These are phyloP conservation scores for Penicillium concentricum DNA, from an alignment of 2,329 filamentous ascomycete genomes.

Conservation along the genomic window DNA sequence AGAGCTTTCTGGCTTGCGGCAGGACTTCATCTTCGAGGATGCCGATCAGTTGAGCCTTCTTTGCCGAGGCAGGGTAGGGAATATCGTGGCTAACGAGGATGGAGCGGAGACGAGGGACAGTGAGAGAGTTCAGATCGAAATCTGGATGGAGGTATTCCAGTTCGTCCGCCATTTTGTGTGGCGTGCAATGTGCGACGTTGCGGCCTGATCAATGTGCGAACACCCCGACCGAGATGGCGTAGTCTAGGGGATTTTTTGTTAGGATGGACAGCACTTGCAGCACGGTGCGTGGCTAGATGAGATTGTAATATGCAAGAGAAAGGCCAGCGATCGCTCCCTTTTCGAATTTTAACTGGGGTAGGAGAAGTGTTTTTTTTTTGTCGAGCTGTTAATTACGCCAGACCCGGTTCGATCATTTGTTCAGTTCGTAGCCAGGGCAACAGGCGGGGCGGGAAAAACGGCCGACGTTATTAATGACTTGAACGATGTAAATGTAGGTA, in stretches of 20 bases:
- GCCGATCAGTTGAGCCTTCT: slow-evolving; percentile 83
- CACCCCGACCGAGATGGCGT: slow-evolving; percentile 6
- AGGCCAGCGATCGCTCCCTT: slow-evolving; percentile 21
- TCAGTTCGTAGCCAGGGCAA: slow-evolving; percentile 41
- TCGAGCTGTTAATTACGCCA: slow-evolving; percentile 19
- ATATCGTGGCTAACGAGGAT: slow-evolving; percentile 89
- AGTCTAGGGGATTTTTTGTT: not conserved
- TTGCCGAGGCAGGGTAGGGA: slow-evolving; percentile 81
- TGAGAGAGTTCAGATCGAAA: slow-evolving; percentile 81
- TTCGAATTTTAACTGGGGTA: slow-evolving; percentile 14
- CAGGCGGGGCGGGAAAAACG: slow-evolving; percentile 24
- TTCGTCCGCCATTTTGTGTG: slow-evolving; percentile 53
- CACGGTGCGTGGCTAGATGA: slow-evolving; percentile 4
- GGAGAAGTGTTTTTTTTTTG: slow-evolving; percentile 11
- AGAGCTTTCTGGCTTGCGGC: slow-evolving; percentile 73
- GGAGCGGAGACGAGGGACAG: slow-evolving; percentile 81
- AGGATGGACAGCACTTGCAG: slow-evolving; percentile 5
- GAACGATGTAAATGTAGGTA: not conserved
- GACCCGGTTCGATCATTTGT: slow-evolving; percentile 19
- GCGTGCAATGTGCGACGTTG: not conserved
- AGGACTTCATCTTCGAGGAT: slow-evolving; percentile 78
- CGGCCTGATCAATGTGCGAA: not conserved
- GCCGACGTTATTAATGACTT: not conserved
- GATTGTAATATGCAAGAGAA: slow-evolving; percentile 10
- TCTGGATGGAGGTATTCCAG: slow-evolving; percentile 80